A percentile compares a stretch with the other conserved stretches of the same genome.
Evolutionary conservation across 768 basidiomycete genomes (phyloP).

Genomic region (Tulasnella sp.): DNA sequence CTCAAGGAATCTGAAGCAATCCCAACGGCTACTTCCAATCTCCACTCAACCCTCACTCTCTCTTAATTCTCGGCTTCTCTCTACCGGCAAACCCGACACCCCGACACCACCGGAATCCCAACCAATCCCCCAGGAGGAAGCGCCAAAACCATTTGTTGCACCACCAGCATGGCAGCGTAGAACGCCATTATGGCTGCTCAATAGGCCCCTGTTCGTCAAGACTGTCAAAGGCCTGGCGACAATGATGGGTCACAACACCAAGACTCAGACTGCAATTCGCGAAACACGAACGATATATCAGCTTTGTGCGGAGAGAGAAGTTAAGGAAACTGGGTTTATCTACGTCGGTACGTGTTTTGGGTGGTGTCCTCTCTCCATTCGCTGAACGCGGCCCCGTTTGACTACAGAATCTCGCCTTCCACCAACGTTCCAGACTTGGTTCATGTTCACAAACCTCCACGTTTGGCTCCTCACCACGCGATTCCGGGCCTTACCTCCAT

Average conservation of each 20-base stretch:
- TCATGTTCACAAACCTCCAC: conserved; percentile 88
- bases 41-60: neutral
- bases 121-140: neutral
- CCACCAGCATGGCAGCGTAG: conserved; percentile 16
- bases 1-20: neutral
- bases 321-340: conserved; percentile 40
- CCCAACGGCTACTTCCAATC: neutral
- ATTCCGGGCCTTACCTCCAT: conserved; percentile 71
- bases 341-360: conserved; percentile 39
- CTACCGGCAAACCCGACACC: neutral
- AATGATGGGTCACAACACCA: conserved; percentile 41
- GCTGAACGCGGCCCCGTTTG: neutral
- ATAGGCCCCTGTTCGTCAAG: conserved; percentile 26
- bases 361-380: neutral
- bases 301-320: conserved; percentile 39
- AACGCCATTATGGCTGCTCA: conserved; percentile 20
- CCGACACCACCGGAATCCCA: neutral
- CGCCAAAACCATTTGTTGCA: conserved; percentile 21
- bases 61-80: neutral
- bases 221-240: conserved; percentile 37
- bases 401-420: conserved; percentile 72
- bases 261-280: conserved; percentile 40
- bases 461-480: conserved; percentile 87
- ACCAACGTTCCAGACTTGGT: conserved; percentile 95
- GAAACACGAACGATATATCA: conserved; percentile 42